A percentile compares a stretch with the other conserved stretches of the same genome.
phyloP scores from a whole-genome alignment of 2,329 filamentous ascomycete genomes.

The Monosporascus sp. region DNA sequence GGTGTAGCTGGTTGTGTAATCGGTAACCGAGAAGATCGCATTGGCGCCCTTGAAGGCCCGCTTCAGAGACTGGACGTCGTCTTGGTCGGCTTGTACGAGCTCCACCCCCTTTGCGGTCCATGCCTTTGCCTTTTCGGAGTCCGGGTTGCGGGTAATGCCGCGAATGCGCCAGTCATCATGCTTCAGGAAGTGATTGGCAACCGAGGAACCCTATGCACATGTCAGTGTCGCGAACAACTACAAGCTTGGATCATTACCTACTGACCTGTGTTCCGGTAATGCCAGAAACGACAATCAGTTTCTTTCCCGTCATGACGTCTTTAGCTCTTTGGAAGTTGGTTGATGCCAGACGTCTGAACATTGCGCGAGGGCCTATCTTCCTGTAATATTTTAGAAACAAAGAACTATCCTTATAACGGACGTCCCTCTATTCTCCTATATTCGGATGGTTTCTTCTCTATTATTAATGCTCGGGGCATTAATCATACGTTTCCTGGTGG shows the following conservation, averaged over 20 bases:
- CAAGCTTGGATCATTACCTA: not conserved
- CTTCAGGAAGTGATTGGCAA: not conserved
- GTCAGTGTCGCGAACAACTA: not conserved
- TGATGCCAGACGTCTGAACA: no score
- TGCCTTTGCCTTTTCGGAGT: not conserved
- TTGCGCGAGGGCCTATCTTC: no score
- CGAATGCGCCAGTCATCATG: not conserved
- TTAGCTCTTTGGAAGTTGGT: not conserved
- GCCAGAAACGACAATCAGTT: not conserved
- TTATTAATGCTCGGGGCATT: no score
- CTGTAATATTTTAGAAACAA: no score
- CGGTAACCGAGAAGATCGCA: slow-evolving; percentile 33
- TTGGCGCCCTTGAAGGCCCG: slow-evolving; percentile 31
- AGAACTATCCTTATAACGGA: no score
- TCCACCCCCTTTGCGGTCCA: slow-evolving; percentile 29
- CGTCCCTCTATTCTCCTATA: no score
- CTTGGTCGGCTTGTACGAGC: slow-evolving; percentile 29
- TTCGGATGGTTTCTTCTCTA: no score
- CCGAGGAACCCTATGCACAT: not conserved
- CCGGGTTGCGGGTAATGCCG: not conserved
- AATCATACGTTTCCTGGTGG: no score
- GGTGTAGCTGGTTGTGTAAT: slow-evolving; percentile 14
- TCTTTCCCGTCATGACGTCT: not conserved
- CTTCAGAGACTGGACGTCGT: slow-evolving; percentile 26
- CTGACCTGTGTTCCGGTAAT: not conserved